Evolutionary conservation across 2,329 filamentous ascomycete species (phyloP), one percentile per base, ranked within the genome.

Genomic region (Fusarium buharicum): DNA sequence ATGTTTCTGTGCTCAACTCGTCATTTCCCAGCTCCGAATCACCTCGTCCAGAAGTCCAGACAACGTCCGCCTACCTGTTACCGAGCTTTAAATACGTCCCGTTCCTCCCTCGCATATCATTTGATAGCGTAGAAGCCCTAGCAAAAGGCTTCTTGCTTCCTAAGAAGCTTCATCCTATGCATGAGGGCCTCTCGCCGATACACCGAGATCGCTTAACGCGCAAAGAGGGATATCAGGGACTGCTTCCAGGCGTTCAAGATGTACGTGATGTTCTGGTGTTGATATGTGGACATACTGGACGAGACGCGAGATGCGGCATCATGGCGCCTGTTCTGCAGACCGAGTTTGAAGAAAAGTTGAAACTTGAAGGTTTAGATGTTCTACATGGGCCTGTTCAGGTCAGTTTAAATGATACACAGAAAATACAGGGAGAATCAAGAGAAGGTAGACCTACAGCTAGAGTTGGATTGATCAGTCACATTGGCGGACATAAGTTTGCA

Each of bases 401-500:
- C 4, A 37, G 50, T 18, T 34, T 51, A 6, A 38, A 53, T 2
- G 60, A 65, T 10, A 50, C 33, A 1, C 38, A 50, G 39, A 56
- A 60, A 24, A 67, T 73, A 48, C 65, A 69, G 16, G 69, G 67
- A 6, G 57, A 55, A 5, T 38, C 16, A 1, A 50, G 40, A 0
- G 49, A 36, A 24, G 45, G 41, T 14, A 64, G 58, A 64, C 66
- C 57, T 7, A 78, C 81, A 1, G 90, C 87, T 2, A 79, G 87
- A 43, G 84, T 93, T 0, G 91, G 86, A 0, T 70, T 89, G 50
- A 90, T 93, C 51, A 92, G 88, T 59, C 92, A 96, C 69, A 88
- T 96, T 49, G 91, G 91, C 1, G 92, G 92, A 0, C 92, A 96
- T 76, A 93, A 93, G 73, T 94, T 89, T 73, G 92, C 92, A 0